Evolutionary conservation across 495 filamentous ascomycete genomes (phyloP), one percentile per base, ranked within the genome.

Genomic region (Neurospora cerealis): DNA sequence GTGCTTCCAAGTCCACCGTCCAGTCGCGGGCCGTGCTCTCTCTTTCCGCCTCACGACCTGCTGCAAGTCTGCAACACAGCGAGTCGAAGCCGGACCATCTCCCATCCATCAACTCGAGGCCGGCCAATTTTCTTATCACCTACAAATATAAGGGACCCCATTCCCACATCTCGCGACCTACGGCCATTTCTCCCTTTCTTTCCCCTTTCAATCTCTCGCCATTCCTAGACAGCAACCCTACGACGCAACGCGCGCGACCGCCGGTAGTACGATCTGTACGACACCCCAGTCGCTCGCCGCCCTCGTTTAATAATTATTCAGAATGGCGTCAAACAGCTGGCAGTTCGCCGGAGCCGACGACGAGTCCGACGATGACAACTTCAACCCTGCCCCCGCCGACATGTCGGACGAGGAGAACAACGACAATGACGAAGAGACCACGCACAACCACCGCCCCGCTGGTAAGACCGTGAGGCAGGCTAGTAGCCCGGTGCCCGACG

Each of bases 321-420:
- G 32, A 38, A 81, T 81, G 80, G 77, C 80, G 70, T 80, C 80
- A 6, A 74, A 69, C 75, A 76, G 76, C 42, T 71, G 72, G 41
- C 76, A 75, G 19, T 79, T 72, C 66, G 77, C 74, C 32, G 79
- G 77, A 76, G 54, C 13, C 17, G 91, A 91, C 73, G 93, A 91
- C 72, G 92, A 93, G 32, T 80, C 78, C 37, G 92, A 94, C 71
- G 92, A 94, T 72, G 92, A 93, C 76, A 90, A 93, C 76, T 95
- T 95, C 83, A 94, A 95, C 79, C 93, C 93, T 38, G 86, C 84
- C 34, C 88, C 89, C 11, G 89, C 84, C 70, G 89, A 92, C 71
- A 80, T 90, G 4, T 93, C 92, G 6, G 92, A 93, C 73, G 88
- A 88, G 60, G 92, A 93, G 69, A 83, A 72, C 21, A 39, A 72